phyloP scores from a whole-genome alignment of 306 rosid genomes.

The Trifolium pratense region DNA sequence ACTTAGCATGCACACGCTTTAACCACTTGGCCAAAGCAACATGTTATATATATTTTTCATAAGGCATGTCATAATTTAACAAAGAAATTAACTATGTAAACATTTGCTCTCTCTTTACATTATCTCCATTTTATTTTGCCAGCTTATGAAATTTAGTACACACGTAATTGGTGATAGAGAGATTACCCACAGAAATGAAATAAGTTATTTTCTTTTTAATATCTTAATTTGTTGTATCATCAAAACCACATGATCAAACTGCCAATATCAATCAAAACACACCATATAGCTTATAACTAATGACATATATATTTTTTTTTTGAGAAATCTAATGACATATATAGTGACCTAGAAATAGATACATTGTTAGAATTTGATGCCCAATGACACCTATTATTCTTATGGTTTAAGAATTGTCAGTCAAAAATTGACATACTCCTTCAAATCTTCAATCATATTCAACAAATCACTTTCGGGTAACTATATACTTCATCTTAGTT shows the following conservation, averaged over 20 bases:
- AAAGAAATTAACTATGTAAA: too few relatives aligned
- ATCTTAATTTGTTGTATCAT: conserved; percentile 58
- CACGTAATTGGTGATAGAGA: conserved; percentile 43
- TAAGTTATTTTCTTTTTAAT: conserved; percentile 32
- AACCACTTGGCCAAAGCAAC: too few relatives aligned
- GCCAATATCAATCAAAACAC: conserved; percentile 51
- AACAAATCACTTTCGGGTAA: conserved; percentile 43
- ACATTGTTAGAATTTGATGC: conserved; percentile 23
- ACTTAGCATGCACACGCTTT: too few relatives aligned
- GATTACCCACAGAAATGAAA: conserved; percentile 10
- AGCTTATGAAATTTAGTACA: background rate
- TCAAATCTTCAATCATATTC: conserved; percentile 34
- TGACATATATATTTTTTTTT: too few relatives aligned
- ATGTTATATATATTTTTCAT: too few relatives aligned
- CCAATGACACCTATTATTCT: conserved; percentile 2
- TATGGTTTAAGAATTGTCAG: conserved; percentile 16
- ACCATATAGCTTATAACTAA: conserved; percentile 34
- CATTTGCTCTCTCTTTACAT: too few relatives aligned
- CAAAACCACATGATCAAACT: conserved; percentile 68
- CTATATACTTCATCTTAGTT: background rate
- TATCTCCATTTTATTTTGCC: background rate
- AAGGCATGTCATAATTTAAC: too few relatives aligned
- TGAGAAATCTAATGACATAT: background rate
- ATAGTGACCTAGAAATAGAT: conserved; percentile 4
- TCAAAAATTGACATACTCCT: conserved; percentile 41